phyloP scores from a whole-genome alignment of 345 rosid species.

The Noccaea bulbosa region DNA sequence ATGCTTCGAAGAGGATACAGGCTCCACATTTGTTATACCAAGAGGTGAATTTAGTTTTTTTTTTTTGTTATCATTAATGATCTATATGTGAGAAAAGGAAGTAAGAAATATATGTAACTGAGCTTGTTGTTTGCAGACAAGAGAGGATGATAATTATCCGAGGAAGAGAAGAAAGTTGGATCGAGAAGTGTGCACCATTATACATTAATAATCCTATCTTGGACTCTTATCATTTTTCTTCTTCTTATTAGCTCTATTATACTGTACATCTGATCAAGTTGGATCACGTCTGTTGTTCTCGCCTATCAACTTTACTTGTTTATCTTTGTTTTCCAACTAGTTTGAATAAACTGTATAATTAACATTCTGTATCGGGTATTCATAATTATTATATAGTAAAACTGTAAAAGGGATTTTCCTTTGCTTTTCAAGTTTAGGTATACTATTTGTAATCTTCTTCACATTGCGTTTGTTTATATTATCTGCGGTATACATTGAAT shows the following conservation, averaged over 20 bases:
- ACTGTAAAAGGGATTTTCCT: background rate
- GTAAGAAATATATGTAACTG: constrained; percentile 10
- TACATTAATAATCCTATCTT: constrained; percentile 28
- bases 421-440: background rate
- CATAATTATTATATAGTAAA: background rate
- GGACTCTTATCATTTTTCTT: background rate
- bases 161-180: constrained; percentile 41
- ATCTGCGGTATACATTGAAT: background rate
- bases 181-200: constrained; percentile 37
- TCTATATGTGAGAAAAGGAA: background rate
- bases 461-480: background rate
- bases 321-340: background rate
- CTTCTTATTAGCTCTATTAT: background rate
- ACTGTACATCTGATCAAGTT: constrained; percentile 35
- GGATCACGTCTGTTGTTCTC: constrained; percentile 35
- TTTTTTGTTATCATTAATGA: background rate
- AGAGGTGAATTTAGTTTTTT: constrained; percentile 51
- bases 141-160: constrained; percentile 37
- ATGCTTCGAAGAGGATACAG: constrained; percentile 84
- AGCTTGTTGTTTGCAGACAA: constrained; percentile 20
- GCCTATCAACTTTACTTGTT: constrained; percentile 19
- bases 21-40: constrained; percentile 59
- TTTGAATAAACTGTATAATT: constrained; percentile 34
- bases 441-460: background rate
- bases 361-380: constrained; percentile 12